phyloP scores from a whole-genome alignment of 1,139 yeast species.

The Suhomyces atakaporum region DNA sequence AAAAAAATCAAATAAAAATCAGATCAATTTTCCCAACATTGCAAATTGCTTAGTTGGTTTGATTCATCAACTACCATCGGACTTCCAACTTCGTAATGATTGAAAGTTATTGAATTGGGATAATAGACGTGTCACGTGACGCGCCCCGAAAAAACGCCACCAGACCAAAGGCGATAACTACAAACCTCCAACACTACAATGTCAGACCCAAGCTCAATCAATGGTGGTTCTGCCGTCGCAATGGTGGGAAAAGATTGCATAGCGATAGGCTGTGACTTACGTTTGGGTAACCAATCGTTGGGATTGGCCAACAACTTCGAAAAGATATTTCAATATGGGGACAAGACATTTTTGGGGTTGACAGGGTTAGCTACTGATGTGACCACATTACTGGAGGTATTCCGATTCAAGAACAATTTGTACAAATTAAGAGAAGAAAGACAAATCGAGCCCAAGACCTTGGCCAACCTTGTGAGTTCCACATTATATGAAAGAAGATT shows the following conservation, averaged over 20 bases:
- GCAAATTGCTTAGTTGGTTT: too few species aligned
- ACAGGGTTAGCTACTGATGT: slow-evolving; percentile 97
- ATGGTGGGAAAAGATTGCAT: slow-evolving; percentile 99
- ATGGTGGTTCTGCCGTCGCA: slow-evolving; percentile 94
- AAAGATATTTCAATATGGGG: slow-evolving; percentile 81
- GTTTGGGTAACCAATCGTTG: slow-evolving; percentile 90
- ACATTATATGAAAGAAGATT: slow-evolving; percentile 89
- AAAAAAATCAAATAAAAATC: too few species aligned
- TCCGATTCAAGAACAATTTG: slow-evolving; percentile 82
- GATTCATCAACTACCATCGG: too few species aligned
- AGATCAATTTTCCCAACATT: too few species aligned
- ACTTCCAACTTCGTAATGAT: too few species aligned
- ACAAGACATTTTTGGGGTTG: slow-evolving; percentile 80
- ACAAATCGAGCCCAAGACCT: slow-evolving; percentile 86
- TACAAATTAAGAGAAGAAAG: slow-evolving; percentile 93
- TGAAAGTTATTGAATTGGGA: too few species aligned
- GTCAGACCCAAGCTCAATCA: slow-evolving; percentile 54
- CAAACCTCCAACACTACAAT: slow-evolving; percentile 18
- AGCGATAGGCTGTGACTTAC: slow-evolving; percentile 94
- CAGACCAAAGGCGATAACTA: slow-evolving; percentile 4
- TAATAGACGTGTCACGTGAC: slow-evolving; percentile 3
- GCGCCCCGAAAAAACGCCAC: slow-evolving; percentile 5
- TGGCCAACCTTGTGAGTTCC: slow-evolving; percentile 89
- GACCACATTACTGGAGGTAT: slow-evolving; percentile 75
- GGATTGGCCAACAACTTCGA: slow-evolving; percentile 93